phyloP scores from a whole-genome alignment of 1,284 basidiomycete genomes.

The Melampsora americana region DNA sequence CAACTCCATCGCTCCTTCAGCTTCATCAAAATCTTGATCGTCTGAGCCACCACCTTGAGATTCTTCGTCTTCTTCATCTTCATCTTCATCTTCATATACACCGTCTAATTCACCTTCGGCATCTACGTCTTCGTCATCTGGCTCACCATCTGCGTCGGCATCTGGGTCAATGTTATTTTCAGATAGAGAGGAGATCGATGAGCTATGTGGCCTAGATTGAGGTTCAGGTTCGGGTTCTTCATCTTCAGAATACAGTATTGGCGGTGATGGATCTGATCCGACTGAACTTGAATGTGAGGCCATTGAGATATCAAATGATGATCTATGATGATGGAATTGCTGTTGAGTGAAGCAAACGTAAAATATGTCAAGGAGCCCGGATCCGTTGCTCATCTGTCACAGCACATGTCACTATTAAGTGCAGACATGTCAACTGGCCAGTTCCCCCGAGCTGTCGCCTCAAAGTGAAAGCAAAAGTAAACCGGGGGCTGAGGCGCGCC shows the following conservation, averaged over 20 bases:
- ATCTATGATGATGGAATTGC: too few species aligned
- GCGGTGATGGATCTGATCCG: neutral
- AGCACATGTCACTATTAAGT: too few species aligned
- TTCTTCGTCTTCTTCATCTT: slow-evolving; percentile 18
- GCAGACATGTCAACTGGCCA: too few species aligned
- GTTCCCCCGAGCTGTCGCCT: too few species aligned
- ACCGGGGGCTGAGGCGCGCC: too few species aligned
- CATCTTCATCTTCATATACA: slow-evolving; percentile 27
- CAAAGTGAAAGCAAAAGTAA: too few species aligned
- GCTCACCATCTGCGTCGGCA: slow-evolving; percentile 38
- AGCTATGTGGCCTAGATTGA: neutral
- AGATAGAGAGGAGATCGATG: slow-evolving; percentile 29
- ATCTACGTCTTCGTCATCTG: slow-evolving; percentile 36
- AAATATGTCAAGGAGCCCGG: too few species aligned
- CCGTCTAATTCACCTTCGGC: slow-evolving; percentile 23
- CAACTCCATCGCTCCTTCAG: slow-evolving; percentile 2
- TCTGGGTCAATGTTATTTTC: slow-evolving; percentile 27
- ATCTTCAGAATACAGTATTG: slow-evolving; percentile 2
- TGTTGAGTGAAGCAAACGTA: too few species aligned
- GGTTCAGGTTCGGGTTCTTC: neutral
- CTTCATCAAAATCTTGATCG: slow-evolving; percentile 11
- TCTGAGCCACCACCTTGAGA: neutral
- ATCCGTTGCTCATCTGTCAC: too few species aligned
- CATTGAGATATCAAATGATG: neutral
- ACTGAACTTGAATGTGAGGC: neutral